Conservation (phyloP, 73 alveolate genomes). For the Uronychia setigera region DNA sequence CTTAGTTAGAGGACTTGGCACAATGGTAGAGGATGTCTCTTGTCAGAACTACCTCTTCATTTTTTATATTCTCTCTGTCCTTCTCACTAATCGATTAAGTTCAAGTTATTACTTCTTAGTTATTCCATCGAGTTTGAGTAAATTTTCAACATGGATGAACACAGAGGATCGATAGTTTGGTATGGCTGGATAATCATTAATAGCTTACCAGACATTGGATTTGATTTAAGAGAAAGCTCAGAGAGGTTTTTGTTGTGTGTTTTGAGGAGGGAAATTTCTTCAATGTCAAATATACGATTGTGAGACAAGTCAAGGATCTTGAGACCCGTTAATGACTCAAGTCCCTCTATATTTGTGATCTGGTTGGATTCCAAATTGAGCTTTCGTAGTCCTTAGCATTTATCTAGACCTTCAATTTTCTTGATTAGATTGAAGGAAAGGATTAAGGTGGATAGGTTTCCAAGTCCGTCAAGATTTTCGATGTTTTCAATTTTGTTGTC, state of each 20-base stretch:
- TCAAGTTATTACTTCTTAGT: conserved; percentile 25
- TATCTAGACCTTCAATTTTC: conserved; percentile 81
- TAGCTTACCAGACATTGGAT: conserved; percentile 50
- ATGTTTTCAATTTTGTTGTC: conserved; percentile 84
- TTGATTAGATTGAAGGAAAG: conserved; percentile 89
- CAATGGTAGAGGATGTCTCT: background rate
- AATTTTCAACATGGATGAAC: conserved; percentile 33
- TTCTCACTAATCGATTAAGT: conserved; percentile 53
- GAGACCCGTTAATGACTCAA: conserved; percentile 61
- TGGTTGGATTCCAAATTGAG: conserved; percentile 87
- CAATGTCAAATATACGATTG: conserved; percentile 26
- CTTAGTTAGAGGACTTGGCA: background rate
- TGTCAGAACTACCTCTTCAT: conserved; percentile 33
- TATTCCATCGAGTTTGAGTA: conserved; percentile 52
- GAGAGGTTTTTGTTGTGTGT: conserved; percentile 10
- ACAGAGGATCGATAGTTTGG: conserved; percentile 49
- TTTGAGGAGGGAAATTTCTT: background rate
- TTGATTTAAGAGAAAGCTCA: conserved; percentile 62
- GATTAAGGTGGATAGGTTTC: conserved; percentile 81
- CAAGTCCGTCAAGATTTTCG: conserved; percentile 77
- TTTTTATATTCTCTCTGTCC: conserved; percentile 42
- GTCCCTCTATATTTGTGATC: conserved; percentile 78
- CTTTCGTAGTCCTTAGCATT: conserved; percentile 67
- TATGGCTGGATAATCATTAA: conserved; percentile 22
- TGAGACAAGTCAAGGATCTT: conserved; percentile 61